Evolutionary conservation across 495 filamentous ascomycete genomes (phyloP).

Genomic region (Trichoderma reesei): DNA sequence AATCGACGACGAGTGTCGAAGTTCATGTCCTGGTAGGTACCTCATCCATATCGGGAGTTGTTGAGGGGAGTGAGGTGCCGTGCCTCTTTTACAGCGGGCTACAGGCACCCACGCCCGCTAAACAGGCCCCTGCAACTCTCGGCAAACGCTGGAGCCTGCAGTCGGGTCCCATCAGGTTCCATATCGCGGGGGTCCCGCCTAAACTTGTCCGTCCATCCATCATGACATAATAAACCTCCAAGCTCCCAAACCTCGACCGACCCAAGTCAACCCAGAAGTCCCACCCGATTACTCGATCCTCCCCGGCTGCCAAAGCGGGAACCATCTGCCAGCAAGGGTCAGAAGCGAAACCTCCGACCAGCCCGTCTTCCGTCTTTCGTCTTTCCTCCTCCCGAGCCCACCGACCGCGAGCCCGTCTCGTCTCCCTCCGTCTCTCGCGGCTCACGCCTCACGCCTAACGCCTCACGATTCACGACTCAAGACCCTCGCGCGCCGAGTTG

Average conservation of each 20-base stretch:
- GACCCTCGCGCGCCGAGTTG: not conserved
- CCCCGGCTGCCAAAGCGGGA: not conserved
- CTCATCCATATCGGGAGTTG: no score
- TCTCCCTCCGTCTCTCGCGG: no score
- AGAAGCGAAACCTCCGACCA: not conserved
- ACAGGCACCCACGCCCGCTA: no score
- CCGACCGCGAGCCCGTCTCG: not conserved
- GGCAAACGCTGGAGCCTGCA: no score
- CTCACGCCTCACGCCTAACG: no score
- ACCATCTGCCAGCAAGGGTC: not conserved
- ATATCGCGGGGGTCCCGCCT: no score
- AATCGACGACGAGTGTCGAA: no score
- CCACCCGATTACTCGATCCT: not conserved
- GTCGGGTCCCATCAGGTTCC: no score
- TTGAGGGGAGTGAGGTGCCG: no score
- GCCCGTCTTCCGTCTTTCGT: not conserved
- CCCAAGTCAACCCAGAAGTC: not conserved
- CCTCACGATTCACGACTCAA: not conserved
- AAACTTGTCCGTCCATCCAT: not conserved
- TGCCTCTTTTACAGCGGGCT: no score
- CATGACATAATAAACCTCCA: not conserved
- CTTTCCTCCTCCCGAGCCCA: not conserved
- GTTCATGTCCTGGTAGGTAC: not conserved
- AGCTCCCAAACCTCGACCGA: conserved; percentile 5
- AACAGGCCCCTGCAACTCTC: no score